Evolutionary conservation across 129 eudicot genomes (phyloP), one percentile per base, ranked within the genome.

Genomic region (Deinandra increscens): DNA sequence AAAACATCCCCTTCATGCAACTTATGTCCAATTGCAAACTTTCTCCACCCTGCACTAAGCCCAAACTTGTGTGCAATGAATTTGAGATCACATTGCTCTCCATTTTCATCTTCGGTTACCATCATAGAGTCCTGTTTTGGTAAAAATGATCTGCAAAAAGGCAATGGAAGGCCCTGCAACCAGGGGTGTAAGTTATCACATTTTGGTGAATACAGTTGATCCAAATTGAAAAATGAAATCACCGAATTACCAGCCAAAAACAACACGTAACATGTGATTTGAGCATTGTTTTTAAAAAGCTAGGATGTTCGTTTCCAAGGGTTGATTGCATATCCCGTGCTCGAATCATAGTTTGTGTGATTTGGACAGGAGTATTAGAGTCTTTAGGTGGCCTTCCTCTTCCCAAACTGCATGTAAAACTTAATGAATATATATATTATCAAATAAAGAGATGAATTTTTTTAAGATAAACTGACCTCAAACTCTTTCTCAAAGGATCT

Each of bases 11-110:
- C 95, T 67, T 84, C 95, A 26, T 39, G 78, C 84, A 90, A 77
- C 39, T 84, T 79, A 85, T 84, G 86, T 56, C 58, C 79, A 54
- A 81, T 64, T 48, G 88, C 88, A 81, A 84, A 90, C 54, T 66
- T 73, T 56, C 84, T 85, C 97, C 97, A 90, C 11, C 97, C 97
- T 26, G 78, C 97, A 69, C 97, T 87, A 36, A 90, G 81, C 69
- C 91, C 95, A 15, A 78, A 73, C 82, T 66, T 82, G 17, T 81
- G 49, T 22, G 91, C 75, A 54, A 87, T 54, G 79, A 82, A 90
- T 69, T 90, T 90, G n/a, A 85, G 36, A 50, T 75, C 76, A 77
- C 26, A 83, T 55, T 79, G 70, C 45, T 82, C 83, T 44, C 85
- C 91, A 41, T 54, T 77, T 77, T 90, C 89, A 75, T 81, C 83